These are phyloP conservation scores for Aureobasidium sp. DNA, from an alignment of 2,329 filamentous ascomycete genomes.

Conservation along the genomic window DNA sequence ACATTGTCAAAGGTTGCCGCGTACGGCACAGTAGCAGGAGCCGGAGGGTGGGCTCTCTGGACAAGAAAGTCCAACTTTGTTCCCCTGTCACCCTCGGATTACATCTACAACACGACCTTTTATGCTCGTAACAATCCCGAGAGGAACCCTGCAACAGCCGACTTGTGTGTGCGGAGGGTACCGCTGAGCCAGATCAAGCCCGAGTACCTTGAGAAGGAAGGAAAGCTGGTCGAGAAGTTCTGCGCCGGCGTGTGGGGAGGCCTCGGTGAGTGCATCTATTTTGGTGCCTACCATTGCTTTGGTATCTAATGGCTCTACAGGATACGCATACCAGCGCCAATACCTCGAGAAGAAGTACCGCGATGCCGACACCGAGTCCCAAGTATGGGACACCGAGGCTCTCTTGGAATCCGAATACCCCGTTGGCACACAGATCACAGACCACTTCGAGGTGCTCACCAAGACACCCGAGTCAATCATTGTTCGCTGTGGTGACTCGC, in stretches of 20 bases:
- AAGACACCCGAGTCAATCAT: slow-evolving; percentile 53
- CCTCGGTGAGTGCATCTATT: slow-evolving; percentile 39
- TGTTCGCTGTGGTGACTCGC: slow-evolving; percentile 59
- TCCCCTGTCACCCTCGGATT: slow-evolving; percentile 52
- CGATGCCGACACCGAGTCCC: slow-evolving; percentile 44
- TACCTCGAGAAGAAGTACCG: slow-evolving; percentile 54
- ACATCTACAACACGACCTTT: slow-evolving; percentile 50
- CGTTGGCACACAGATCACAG: slow-evolving; percentile 55
- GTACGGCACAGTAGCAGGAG: slow-evolving; percentile 34
- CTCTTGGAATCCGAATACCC: slow-evolving; percentile 52
- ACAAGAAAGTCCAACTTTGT: slow-evolving; percentile 49
- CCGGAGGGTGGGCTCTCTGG: slow-evolving; percentile 45
- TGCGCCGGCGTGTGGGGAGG: slow-evolving; percentile 61
- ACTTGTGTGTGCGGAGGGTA: slow-evolving; percentile 55
- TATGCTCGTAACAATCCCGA: slow-evolving; percentile 55
- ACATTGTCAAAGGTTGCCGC: slow-evolving; percentile 25
- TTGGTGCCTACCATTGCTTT: neutral
- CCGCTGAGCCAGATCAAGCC: slow-evolving; percentile 57
- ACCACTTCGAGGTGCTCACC: slow-evolving; percentile 65
- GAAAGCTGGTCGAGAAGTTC: slow-evolving; percentile 55
- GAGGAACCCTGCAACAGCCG: slow-evolving; percentile 54
- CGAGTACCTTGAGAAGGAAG: slow-evolving; percentile 54
- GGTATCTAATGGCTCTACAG: slow-evolving; percentile 27
- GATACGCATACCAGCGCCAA: slow-evolving; percentile 50
- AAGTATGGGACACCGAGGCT: slow-evolving; percentile 54